Conservation (phyloP, 495 filamentous ascomycete genomes). For the Neurospora sp. region DNA sequence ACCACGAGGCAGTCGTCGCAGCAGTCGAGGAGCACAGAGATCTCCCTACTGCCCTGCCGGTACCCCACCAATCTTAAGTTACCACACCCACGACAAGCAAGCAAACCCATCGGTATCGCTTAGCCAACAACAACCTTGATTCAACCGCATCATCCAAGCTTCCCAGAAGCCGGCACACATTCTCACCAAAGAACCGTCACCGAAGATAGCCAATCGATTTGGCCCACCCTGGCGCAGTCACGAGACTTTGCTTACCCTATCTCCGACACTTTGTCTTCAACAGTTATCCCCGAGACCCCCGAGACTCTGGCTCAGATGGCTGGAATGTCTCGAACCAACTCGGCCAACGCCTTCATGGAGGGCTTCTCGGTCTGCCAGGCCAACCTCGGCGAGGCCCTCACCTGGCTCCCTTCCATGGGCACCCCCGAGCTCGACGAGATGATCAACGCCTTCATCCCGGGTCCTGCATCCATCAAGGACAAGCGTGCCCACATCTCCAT, state of each 20-base stretch:
- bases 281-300: not conserved
- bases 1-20: not conserved
- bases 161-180: not conserved
- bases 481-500: slow-evolving; percentile 44
- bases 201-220: not conserved
- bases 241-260: not conserved
- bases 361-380: slow-evolving; percentile 43
- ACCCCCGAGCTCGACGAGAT: slow-evolving; percentile 43
- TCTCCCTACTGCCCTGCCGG: not conserved
- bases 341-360: slow-evolving; percentile 26
- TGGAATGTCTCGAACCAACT: slow-evolving; percentile 29
- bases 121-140: not conserved
- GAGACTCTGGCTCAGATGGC: slow-evolving; percentile 16
- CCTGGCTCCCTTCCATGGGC: slow-evolving; percentile 45
- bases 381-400: slow-evolving; percentile 37
- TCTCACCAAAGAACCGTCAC: not conserved
- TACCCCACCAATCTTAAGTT: not conserved
- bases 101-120: not conserved
- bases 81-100: not conserved
- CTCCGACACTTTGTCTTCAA: not conserved
- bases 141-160: not conserved
- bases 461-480: slow-evolving; percentile 37
- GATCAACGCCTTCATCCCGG: slow-evolving; percentile 41
- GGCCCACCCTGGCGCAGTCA: not conserved
- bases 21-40: not conserved